These are phyloP conservation scores for Tetracladium setigerum DNA, from an alignment of 495 filamentous ascomycete genomes.

Conservation along the genomic window DNA sequence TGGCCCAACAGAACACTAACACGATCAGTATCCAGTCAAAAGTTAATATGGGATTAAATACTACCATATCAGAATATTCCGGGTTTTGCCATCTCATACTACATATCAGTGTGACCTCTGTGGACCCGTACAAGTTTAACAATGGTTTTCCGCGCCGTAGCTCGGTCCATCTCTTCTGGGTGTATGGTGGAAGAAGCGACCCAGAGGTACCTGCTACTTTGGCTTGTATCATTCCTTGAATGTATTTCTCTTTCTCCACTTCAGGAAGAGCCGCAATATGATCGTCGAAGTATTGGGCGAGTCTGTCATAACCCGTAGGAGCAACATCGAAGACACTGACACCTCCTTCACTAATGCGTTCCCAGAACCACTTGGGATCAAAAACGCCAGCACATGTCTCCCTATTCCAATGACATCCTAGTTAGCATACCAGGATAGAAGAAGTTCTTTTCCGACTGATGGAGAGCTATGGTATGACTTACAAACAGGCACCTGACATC, in stretches of 20 bases:
- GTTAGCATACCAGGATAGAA: constrained; percentile 4
- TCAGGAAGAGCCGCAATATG: constrained; percentile 6
- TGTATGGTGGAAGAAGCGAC: constrained; percentile 6
- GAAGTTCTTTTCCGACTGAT: background rate
- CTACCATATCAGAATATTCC: constrained; percentile 9
- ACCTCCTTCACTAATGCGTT: constrained; percentile 9
- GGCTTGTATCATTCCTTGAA: constrained; percentile 8
- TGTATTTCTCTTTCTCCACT: constrained; percentile 4
- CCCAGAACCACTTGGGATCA: constrained; percentile 13
- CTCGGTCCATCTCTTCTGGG: constrained; percentile 11
- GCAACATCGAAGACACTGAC: constrained; percentile 10
- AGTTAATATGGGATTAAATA: too few species aligned
- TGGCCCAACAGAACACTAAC: constrained; percentile 9
- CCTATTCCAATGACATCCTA: constrained; percentile 1
- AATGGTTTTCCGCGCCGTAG: constrained; percentile 7
- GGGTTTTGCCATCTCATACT: constrained; percentile 7
- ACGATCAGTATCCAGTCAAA: constrained; percentile 5
- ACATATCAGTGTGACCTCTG: constrained; percentile 7
- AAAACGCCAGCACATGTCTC: constrained; percentile 11
- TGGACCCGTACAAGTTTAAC: constrained; percentile 8
- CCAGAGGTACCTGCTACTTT: constrained; percentile 6
- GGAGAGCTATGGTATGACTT: background rate
- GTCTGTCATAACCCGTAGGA: constrained; percentile 8
- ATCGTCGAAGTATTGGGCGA: constrained; percentile 9
- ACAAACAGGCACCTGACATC: constrained; percentile 10